Evolutionary conservation across 108 stramenopile genomes (phyloP).

Genomic region (Epithemia pelagica): DNA sequence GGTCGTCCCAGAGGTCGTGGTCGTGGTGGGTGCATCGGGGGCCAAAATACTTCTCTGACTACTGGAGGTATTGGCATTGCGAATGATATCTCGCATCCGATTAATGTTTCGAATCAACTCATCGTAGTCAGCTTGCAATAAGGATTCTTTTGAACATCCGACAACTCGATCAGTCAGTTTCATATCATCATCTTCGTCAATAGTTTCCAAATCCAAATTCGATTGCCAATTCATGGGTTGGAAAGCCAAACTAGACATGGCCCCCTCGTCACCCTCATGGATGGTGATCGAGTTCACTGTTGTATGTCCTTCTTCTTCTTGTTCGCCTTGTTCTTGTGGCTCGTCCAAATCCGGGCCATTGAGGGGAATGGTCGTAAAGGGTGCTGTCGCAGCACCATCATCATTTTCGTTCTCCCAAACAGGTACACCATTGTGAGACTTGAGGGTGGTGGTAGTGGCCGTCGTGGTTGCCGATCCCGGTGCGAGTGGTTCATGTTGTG

Average conservation of each 20-base stretch:
- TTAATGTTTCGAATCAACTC: conserved; percentile 51
- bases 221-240: background rate
- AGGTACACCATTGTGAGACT: too few relatives aligned
- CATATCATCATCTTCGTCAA: conserved; percentile 10
- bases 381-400: background rate
- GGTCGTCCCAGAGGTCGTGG: background rate
- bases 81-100: conserved; percentile 58
- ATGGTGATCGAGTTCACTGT: background rate
- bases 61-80: conserved; percentile 28
- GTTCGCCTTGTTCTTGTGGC: background rate
- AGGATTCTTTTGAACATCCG: conserved; percentile 32
- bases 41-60: background rate
- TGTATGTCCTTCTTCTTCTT: too few relatives aligned
- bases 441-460: too few relatives aligned
- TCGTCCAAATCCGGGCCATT: too few relatives aligned
- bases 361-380: background rate
- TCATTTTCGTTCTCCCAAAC: background rate
- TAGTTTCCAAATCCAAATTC: conserved; percentile 7
- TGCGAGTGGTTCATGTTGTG: background rate
- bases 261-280: background rate
- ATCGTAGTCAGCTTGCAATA: conserved; percentile 35
- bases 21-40: background rate
- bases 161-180: conserved; percentile 14
- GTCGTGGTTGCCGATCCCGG: too few relatives aligned
- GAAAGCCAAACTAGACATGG: background rate